These are phyloP conservation scores for Bruguiera hainesii DNA, from an alignment of 441 rosid genomes.

Conservation along the genomic window DNA sequence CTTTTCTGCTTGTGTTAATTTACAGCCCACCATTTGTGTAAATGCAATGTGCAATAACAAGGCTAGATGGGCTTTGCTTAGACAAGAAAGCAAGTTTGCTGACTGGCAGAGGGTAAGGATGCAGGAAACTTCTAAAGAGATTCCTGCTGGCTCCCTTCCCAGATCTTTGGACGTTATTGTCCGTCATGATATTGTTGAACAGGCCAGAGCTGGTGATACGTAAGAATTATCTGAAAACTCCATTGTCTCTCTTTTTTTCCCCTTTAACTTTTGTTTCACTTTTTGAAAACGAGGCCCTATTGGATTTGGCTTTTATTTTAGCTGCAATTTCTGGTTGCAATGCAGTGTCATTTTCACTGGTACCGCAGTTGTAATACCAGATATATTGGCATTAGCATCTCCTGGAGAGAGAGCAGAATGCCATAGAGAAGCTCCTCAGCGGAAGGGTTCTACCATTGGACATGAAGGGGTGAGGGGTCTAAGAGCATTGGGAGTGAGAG, in stretches of 20 bases:
- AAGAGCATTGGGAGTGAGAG: slow-evolving; percentile 88
- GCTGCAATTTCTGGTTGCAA: slow-evolving; percentile 10
- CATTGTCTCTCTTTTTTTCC: background rate
- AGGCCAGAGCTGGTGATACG: slow-evolving; percentile 99
- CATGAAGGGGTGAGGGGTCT: slow-evolving; percentile 88
- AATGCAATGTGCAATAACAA: slow-evolving; percentile 67
- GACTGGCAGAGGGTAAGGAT: slow-evolving; percentile 99
- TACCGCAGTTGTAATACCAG: slow-evolving; percentile 88
- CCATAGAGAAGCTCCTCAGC: slow-evolving; percentile 73
- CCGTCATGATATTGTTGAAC: slow-evolving; percentile 96
- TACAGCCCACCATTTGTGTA: slow-evolving; percentile 85
- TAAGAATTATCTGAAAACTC: slow-evolving; percentile 26
- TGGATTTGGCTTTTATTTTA: background rate
- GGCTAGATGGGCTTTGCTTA: slow-evolving; percentile 78
- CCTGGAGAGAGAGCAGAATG: slow-evolving; percentile 98
- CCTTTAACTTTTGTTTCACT: background rate
- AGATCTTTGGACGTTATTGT: slow-evolving; percentile 94
- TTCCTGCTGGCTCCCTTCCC: slow-evolving; percentile 96
- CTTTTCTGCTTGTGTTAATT: background rate
- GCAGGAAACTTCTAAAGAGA: slow-evolving; percentile 98
- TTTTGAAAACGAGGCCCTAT: background rate
- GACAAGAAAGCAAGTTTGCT: slow-evolving; percentile 93
- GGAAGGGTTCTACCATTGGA: slow-evolving; percentile 57
- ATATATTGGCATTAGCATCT: slow-evolving; percentile 82
- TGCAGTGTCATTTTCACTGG: slow-evolving; percentile 92